A percentile compares a stretch with the other conserved stretches of the same genome.
These are phyloP conservation scores for Scedosporium aurantiacum DNA, from an alignment of 2,329 filamentous ascomycete genomes.

Conservation along the genomic window DNA sequence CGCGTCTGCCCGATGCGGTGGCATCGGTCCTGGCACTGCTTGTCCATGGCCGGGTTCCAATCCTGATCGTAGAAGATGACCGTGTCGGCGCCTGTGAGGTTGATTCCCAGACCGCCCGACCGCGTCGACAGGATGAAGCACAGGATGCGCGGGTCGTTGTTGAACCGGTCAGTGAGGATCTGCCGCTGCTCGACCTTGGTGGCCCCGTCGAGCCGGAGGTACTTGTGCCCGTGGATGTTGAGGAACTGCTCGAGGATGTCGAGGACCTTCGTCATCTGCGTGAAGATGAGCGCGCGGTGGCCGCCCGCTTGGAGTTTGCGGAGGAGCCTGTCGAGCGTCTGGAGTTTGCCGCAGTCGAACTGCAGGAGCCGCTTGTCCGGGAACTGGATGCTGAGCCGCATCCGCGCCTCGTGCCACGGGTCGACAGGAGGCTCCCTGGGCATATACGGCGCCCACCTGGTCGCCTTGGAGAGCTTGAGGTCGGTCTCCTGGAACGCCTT, in stretches of 20 bases:
- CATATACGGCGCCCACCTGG: slow-evolving; percentile 44
- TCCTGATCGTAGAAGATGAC: slow-evolving; percentile 99
- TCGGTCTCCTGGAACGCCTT: slow-evolving; percentile 46
- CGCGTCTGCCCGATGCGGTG: slow-evolving; percentile 96
- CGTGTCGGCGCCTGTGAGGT: slow-evolving; percentile 89
- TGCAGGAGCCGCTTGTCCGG: slow-evolving; percentile 93
- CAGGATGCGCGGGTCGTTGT: slow-evolving; percentile 81
- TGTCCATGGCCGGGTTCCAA: slow-evolving; percentile 99
- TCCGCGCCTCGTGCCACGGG: slow-evolving; percentile 87
- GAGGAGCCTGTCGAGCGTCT: slow-evolving; percentile 75
- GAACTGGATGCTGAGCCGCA: slow-evolving; percentile 89
- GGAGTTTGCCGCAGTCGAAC: slow-evolving; percentile 95
- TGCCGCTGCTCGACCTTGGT: slow-evolving; percentile 95
- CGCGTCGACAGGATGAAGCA: slow-evolving; percentile 93
- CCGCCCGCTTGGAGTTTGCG: slow-evolving; percentile 79
- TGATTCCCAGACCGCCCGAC: slow-evolving; percentile 90
- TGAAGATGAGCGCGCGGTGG: slow-evolving; percentile 94
- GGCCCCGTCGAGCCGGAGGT: slow-evolving; percentile 88
- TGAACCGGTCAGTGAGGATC: slow-evolving; percentile 92
- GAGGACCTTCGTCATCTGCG: slow-evolving; percentile 97
- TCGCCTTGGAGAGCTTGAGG: slow-evolving; percentile 45
- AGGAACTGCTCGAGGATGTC: slow-evolving; percentile 96
- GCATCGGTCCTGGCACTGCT: slow-evolving; percentile 94
- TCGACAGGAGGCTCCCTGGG: slow-evolving; percentile 51
- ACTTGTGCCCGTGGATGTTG: slow-evolving; percentile 95